A percentile compares a stretch with the other conserved stretches of the same genome.
Evolutionary conservation across 805 yeast genomes (phyloP).

Genomic region (Lipomyces spencermartinsiae): DNA sequence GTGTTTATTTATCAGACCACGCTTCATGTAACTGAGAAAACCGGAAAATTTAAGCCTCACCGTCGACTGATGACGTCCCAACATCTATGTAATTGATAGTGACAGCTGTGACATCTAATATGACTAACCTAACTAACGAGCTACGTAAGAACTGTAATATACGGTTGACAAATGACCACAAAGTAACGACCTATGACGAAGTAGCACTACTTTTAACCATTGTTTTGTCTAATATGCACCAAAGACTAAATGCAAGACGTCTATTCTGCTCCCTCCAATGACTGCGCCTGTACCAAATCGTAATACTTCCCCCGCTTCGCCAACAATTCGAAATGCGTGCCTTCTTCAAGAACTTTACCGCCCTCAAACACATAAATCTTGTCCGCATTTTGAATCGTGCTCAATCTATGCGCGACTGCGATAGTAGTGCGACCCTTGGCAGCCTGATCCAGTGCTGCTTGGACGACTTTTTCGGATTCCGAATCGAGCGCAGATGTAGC

Average conservation of each 20-base stretch:
- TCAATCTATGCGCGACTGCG: slow-evolving; percentile 78
- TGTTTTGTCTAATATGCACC: neutral
- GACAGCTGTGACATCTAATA: too few relatives aligned
- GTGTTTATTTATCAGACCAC: too few relatives aligned
- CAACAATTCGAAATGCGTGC: slow-evolving; percentile 53
- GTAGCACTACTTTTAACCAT: too few relatives aligned
- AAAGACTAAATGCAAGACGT: neutral
- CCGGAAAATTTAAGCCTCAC: too few relatives aligned
- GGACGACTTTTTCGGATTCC: slow-evolving; percentile 71
- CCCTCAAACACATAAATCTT: slow-evolving; percentile 58
- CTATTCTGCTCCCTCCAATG: slow-evolving; percentile 47
- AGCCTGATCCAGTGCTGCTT: slow-evolving; percentile 63
- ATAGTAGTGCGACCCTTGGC: slow-evolving; percentile 69
- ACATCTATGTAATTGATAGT: too few relatives aligned
- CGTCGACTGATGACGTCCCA: too few relatives aligned
- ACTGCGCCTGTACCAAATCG: slow-evolving; percentile 50
- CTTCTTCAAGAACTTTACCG: slow-evolving; percentile 63
- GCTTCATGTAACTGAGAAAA: too few relatives aligned
- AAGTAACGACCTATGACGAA: too few relatives aligned
- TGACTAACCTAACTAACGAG: too few relatives aligned
- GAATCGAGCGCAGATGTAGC: slow-evolving; percentile 61
- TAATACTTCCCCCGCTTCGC: slow-evolving; percentile 47
- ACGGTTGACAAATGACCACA: too few relatives aligned
- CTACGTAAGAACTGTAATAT: too few relatives aligned
- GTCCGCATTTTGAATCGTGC: slow-evolving; percentile 61